Percentiles rank a stretch among this genome's conserved stretches.
phyloP scores from a whole-genome alignment of 2,329 filamentous ascomycete species.

The Xylariaceae sp. region DNA sequence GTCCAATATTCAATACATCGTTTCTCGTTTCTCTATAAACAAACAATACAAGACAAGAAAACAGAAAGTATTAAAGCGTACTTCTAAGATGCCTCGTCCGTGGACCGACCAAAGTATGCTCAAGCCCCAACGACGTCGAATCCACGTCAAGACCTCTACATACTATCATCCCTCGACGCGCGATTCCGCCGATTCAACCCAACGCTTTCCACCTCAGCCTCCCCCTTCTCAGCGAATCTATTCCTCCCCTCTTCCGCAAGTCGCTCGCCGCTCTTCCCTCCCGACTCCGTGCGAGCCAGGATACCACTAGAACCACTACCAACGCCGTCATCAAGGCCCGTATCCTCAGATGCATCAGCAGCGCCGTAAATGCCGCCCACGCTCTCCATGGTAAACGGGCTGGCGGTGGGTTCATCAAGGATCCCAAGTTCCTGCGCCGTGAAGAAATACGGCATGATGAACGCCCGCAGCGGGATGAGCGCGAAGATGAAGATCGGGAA shows the following conservation, averaged over 20 bases:
- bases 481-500: conserved; percentile 72
- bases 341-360: conserved; percentile 19
- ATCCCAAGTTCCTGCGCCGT: conserved; percentile 54
- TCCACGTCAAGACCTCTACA: neutral
- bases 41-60: neutral
- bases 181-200: conserved; percentile 10
- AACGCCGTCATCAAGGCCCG: neutral
- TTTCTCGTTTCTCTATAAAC: neutral
- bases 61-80: neutral
- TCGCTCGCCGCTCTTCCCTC: conserved; percentile 32
- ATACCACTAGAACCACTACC: conserved; percentile 4
- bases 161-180: conserved; percentile 5
- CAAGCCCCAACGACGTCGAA: neutral
- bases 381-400: conserved; percentile 70
- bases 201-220: neutral
- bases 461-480: conserved; percentile 62
- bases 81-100: too few species aligned
- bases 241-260: conserved; percentile 37
- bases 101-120: too few species aligned
- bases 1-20: neutral
- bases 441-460: conserved; percentile 61
- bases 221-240: conserved; percentile 1
- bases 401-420: conserved; percentile 71
- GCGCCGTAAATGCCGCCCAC: conserved; percentile 60
- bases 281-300: neutral